Percentiles rank a stretch among this genome's conserved stretches.
phyloP scores from a whole-genome alignment of 192 early-diverging fungal genomes.

The Borealophlyctis nickersoniae region DNA sequence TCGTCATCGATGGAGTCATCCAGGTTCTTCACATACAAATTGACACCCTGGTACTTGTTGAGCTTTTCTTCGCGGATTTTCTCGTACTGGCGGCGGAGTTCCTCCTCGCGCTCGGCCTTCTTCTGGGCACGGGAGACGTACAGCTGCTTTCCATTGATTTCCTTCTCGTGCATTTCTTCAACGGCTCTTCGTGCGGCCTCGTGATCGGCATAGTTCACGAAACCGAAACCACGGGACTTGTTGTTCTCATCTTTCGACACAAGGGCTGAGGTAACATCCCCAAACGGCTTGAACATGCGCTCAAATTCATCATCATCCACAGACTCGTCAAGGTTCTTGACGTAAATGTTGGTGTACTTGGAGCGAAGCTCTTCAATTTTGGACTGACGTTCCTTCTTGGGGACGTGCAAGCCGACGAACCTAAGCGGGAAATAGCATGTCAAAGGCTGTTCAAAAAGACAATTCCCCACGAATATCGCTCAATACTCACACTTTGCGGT shows the following conservation, averaged over 20 bases:
- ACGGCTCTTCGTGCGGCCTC: slow-evolving; percentile 86
- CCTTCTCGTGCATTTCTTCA: slow-evolving; percentile 89
- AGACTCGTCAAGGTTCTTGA: slow-evolving; percentile 88
- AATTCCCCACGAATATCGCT: slow-evolving; percentile 6
- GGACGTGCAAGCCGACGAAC: slow-evolving; percentile 88
- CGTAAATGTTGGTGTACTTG: slow-evolving; percentile 97
- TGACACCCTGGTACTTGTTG: slow-evolving; percentile 98
- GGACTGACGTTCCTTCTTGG: slow-evolving; percentile 87
- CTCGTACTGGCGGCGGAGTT: slow-evolving; percentile 94
- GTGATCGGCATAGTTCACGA: slow-evolving; percentile 93
- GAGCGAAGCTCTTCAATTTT: slow-evolving; percentile 83
- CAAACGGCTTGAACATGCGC: slow-evolving; percentile 75
- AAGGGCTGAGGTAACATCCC: slow-evolving; percentile 78
- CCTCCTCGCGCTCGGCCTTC: slow-evolving; percentile 96
- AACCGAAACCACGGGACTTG: slow-evolving; percentile 90
- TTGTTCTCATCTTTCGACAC: slow-evolving; percentile 76
- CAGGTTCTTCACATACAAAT: slow-evolving; percentile 98
- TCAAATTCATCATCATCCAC: slow-evolving; percentile 77
- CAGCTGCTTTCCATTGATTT: slow-evolving; percentile 84
- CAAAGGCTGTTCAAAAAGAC: neutral
- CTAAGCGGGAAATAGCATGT: slow-evolving; percentile 26
- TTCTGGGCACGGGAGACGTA: slow-evolving; percentile 98
- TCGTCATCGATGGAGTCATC: slow-evolving; percentile 97
- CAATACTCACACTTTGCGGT: slow-evolving; percentile 80
- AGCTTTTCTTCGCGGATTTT: slow-evolving; percentile 91